Evolutionary conservation across 2,329 filamentous ascomycete genomes (phyloP), one percentile per base, ranked within the genome.

Genomic region (Trichoderma asperellum): DNA sequence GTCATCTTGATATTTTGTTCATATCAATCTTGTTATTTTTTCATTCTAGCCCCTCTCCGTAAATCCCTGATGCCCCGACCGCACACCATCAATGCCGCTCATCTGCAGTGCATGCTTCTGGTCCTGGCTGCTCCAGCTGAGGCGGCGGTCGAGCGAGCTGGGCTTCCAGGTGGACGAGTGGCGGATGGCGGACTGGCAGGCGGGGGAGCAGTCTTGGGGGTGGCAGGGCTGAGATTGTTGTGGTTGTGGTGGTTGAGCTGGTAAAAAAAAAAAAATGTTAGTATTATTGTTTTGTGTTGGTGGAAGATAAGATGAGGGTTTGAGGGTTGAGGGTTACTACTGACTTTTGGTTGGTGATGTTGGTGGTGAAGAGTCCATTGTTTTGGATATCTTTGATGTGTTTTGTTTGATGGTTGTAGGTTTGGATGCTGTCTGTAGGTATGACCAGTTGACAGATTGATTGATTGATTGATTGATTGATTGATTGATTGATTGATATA

Each of bases 41-140:
- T 43, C 16, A 6, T 35, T 0, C n/a, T 59, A 24, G 24, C 43
- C 35, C 37, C 40, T 24, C 79, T 85, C 83, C 37, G 77, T 81
- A 68, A 85, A 85, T 0, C 83, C 83, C 32, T 68, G 58, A 8
- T 79, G 78, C 2, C 78, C 79, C 1, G 77, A 76, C 74, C 78
- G 74, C 68, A 79, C 78, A 40, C 74, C 75, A 2, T 74, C 76
- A 35, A 84, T 78, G 68, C 75, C 78, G 58, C 76, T 78, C 83
- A 86, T 84, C 73, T 86, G 84, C 77, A 85, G 73, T 66, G 78
- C 78, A 71, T 82, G 85, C 76, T 86, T 87, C 76, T 82, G 81
- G 75, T 87, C 86, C 77, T 89, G 83, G 43, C 80, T 79, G 74
- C 79, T 83, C 80, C 83, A 88, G 77, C 85, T 86, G 75, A 84